Evolutionary conservation across 2,329 filamentous ascomycete species (phyloP), one percentile per base, ranked within the genome.

Genomic region (Orbilia ellipsospora): DNA sequence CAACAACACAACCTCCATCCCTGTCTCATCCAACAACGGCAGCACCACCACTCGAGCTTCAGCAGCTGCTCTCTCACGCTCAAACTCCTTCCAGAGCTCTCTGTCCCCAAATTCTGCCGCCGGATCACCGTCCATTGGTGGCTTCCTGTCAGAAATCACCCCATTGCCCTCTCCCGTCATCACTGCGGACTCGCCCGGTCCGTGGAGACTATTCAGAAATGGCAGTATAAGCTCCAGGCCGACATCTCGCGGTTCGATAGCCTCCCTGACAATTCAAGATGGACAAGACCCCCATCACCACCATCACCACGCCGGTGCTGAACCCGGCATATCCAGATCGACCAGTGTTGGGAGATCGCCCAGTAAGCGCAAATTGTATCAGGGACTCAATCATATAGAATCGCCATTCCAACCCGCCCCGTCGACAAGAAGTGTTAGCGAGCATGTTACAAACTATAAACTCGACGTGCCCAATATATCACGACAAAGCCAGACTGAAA

Each of bases 131-230:
- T 78, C 79, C 4, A 73, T 75, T 28, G 62, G 76, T 55, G 78
- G 78, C 18, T 77, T 73, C 42, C 75, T 79, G 18, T 73, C 73
- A 1, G 77, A 74, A 69, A 86, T 95, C 77, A 94, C 92, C 2
- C 92, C 92, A 66, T 83, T 95, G 40, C 92, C 92, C 1, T 94
- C 92, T 20, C 92, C 92, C 2, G 85, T 94, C 54, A 85, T 90
- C 79, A 85, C 85, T 3, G 84, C 84, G 77, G 88, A 90, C 79
- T 91, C 90, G 0, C 88, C 89, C 12, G 88, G 89, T 26, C 88
- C 89, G 20, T 89, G 90, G 90, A 88, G 85, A 81, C 85, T 84
- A 80, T 82, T 89, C 67, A 77, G 80, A 56, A 82, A 75, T 16
- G 72, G 83, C 36, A 83, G 85, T 57, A 85, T 84, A 36, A 82